phyloP scores from a whole-genome alignment of 2,329 filamentous ascomycete species.

The Zymoseptoria crescenta region DNA sequence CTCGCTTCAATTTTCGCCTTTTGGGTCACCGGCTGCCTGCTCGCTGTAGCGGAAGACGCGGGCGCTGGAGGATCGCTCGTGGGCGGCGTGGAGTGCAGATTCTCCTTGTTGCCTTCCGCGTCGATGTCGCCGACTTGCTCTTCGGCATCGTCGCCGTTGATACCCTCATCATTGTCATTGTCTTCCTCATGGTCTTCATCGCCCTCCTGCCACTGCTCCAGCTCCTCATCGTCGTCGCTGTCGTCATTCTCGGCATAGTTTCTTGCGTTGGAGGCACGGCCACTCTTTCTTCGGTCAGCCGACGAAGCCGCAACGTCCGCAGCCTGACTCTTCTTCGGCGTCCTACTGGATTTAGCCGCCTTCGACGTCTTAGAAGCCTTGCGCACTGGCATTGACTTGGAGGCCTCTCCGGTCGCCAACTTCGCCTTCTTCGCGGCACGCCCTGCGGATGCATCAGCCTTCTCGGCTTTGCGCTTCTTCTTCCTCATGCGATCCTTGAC shows the following conservation, averaged over 20 bases:
- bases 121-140: slow-evolving; percentile 20
- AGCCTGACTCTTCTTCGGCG: slow-evolving; percentile 32
- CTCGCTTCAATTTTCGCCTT: slow-evolving; percentile 6
- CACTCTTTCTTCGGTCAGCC: slow-evolving; percentile 37
- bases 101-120: slow-evolving; percentile 21
- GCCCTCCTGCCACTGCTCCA: slow-evolving; percentile 25
- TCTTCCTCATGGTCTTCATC: slow-evolving; percentile 9
- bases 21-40: background rate
- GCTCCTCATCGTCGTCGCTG: slow-evolving; percentile 35
- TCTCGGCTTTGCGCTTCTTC: slow-evolving; percentile 39
- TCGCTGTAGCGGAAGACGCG: slow-evolving; percentile 4
- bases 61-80: slow-evolving; percentile 18
- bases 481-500: slow-evolving; percentile 63
- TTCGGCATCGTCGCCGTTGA: slow-evolving; percentile 7
- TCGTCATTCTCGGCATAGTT: slow-evolving; percentile 41
- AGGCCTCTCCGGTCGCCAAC: slow-evolving; percentile 11
- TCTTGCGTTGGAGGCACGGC: slow-evolving; percentile 31
- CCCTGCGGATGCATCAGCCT: slow-evolving; percentile 8
- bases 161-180: slow-evolving; percentile 1
- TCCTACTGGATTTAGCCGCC: slow-evolving; percentile 31
- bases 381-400: slow-evolving; percentile 21
- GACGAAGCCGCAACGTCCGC: slow-evolving; percentile 31
- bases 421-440: slow-evolving; percentile 24
- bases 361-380: slow-evolving; percentile 31
- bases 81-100: slow-evolving; percentile 23